Evolutionary conservation across 768 basidiomycete genomes (phyloP), one percentile per base, ranked within the genome.

Genomic region (Amanita pseudoporphyria): DNA sequence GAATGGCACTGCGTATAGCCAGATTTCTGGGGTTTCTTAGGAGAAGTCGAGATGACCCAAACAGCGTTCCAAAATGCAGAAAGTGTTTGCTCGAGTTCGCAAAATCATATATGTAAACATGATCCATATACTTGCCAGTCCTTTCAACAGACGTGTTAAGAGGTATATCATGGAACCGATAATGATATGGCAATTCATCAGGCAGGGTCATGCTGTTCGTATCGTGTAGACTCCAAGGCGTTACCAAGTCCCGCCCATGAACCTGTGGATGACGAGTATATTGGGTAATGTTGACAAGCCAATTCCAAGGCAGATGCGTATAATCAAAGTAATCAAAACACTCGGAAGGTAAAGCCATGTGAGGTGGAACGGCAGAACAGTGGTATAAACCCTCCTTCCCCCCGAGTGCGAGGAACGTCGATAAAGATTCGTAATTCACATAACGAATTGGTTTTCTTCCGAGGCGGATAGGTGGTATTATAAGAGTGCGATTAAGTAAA

Each of bases 381-480:
- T 84, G 80, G 1, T 56, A 40, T 6, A 77, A 63, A 6, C 78
- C 76, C 4, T 67, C 63, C 54, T 81, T 84, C 37, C 67, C 70
- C 1, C 77, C 73, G 28, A 78, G 62, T 36, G 64, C 60, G 41
- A 81, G 67, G 28, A 69, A 64, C 9, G 63, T 70, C 37, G 64
- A 62, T 45, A 87, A 63, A 36, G 68, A 67, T 53, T 77, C 64
- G 58, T 77, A 79, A 48, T 70, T 67, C 52, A 74, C 67, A 60
- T 84, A 87, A 36, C 74, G 77, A 35, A 84, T 67, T 5, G 82
- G 75, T 58, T 71, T 74, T 37, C 56, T 62, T 33, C 86, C 84
- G 5, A 89, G 75, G 33, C 81, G 78, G 24, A 84, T 70, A 9
- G 84, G 83, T n/a, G 89, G 87, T 28, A 89, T 67, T 54, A 91